Percentiles rank a stretch among this genome's conserved stretches.
phyloP scores from a whole-genome alignment of 2,329 filamentous ascomycete species.

The Fusarium sp. region DNA sequence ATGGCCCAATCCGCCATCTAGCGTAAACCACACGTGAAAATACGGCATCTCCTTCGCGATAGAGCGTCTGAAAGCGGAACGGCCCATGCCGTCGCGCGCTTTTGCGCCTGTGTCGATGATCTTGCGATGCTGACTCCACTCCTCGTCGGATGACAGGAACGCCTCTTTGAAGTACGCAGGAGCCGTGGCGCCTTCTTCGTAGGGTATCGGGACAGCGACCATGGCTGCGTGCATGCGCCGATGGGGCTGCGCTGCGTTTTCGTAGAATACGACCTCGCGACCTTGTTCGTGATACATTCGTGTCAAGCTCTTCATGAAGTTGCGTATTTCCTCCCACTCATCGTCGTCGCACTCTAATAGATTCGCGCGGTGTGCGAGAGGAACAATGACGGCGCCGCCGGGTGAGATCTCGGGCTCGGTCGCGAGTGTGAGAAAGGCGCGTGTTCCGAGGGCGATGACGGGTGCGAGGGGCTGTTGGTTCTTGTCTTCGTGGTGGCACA shows the following conservation, averaged over 20 bases:
- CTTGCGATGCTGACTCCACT: conserved; percentile 96
- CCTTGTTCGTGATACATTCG: conserved; percentile 95
- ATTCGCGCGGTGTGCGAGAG: conserved; percentile 86
- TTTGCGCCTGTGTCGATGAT: conserved; percentile 85
- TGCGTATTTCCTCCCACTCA: conserved; percentile 98
- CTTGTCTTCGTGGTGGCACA: conserved; percentile 90
- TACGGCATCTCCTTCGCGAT: conserved; percentile 98
- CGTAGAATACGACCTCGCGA: conserved; percentile 94
- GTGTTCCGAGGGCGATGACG: conserved; percentile 84
- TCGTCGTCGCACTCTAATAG: conserved; percentile 98
- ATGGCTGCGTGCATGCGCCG: conserved; percentile 86
- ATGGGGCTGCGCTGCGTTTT: conserved; percentile 87
- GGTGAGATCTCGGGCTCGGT: conserved; percentile 88
- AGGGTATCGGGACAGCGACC: conserved; percentile 87
- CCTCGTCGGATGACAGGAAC: conserved; percentile 85
- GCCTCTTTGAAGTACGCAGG: conserved; percentile 97
- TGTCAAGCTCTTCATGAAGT: conserved; percentile 97
- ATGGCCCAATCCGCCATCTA: conserved; percentile 93
- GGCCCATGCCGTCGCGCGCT: conserved; percentile 73
- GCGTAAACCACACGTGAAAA: conserved; percentile 94
- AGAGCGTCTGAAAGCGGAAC: conserved; percentile 81
- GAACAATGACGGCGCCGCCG: conserved; percentile 88
- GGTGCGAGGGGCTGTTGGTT: conserved; percentile 82
- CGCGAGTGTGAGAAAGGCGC: conserved; percentile 87
- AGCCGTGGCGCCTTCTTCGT: conserved; percentile 88